Evolutionary conservation across 495 filamentous ascomycete genomes (phyloP).

Genomic region (Mytilinidion resinicola): DNA sequence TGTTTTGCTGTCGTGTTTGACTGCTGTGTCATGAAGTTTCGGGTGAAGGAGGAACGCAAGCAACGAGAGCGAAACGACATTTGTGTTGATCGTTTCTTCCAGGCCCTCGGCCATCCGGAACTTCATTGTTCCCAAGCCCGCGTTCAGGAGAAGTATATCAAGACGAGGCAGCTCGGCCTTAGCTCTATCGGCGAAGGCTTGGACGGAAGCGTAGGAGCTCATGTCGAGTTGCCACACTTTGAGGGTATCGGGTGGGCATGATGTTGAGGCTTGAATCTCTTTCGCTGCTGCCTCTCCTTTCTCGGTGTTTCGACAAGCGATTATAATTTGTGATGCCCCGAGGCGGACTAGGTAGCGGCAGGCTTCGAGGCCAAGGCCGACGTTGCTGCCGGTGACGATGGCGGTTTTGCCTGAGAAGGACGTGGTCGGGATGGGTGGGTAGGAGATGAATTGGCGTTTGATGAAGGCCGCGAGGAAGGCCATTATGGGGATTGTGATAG

Average conservation of each 20-base stretch:
- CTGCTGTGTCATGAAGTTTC: slow-evolving; percentile 28
- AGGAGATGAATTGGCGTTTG: too few species aligned
- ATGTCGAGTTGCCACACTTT: slow-evolving; percentile 52
- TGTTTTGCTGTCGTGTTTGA: slow-evolving; percentile 21
- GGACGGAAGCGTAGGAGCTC: slow-evolving; percentile 45
- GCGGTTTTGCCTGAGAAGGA: slow-evolving; percentile 33
- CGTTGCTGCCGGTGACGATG: slow-evolving; percentile 32
- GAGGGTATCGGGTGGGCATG: slow-evolving; percentile 33
- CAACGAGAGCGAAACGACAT: slow-evolving; percentile 45
- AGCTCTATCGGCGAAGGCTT: slow-evolving; percentile 41
- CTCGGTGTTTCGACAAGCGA: slow-evolving; percentile 9
- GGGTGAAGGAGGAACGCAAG: slow-evolving; percentile 39
- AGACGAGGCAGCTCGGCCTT: slow-evolving; percentile 34
- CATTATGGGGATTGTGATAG: too few species aligned
- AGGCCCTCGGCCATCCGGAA: slow-evolving; percentile 37
- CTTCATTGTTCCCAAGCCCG: slow-evolving; percentile 35
- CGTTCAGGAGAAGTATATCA: slow-evolving; percentile 42
- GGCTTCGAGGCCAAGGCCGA: slow-evolving; percentile 31
- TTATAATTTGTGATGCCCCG: not conserved
- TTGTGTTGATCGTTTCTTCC: slow-evolving; percentile 47
- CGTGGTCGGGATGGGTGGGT: slow-evolving; percentile 31
- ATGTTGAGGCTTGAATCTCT: slow-evolving; percentile 42
- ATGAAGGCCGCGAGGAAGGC: not conserved
- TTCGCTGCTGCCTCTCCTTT: slow-evolving; percentile 42
- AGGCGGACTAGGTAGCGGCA: slow-evolving; percentile 26